Evolutionary conservation across 345 rosid species (phyloP).

Genomic region (Boechera divaricarpa): DNA sequence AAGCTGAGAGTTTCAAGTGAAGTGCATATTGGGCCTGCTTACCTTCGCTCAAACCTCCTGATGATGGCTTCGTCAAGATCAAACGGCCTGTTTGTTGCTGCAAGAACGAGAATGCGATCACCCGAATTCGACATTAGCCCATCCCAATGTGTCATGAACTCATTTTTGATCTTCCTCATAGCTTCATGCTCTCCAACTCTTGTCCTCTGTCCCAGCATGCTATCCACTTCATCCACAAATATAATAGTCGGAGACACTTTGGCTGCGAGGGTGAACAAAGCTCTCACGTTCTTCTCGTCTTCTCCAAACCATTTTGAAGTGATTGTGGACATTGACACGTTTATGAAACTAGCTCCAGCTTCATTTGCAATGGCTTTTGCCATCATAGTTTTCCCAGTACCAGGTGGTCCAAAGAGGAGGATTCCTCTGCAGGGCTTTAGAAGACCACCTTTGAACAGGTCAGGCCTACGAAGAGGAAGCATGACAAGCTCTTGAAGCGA

Average conservation of each 20-base stretch:
- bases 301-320: slow-evolving; percentile 99
- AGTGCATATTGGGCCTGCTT: not conserved
- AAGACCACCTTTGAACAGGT: slow-evolving; percentile 96
- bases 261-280: slow-evolving; percentile 89
- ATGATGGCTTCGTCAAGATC: slow-evolving; percentile 99
- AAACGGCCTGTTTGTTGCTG: slow-evolving; percentile 98
- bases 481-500: slow-evolving; percentile 98
- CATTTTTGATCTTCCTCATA: slow-evolving; percentile 95
- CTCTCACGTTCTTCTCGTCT: slow-evolving; percentile 97
- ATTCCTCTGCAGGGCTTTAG: slow-evolving; percentile 98
- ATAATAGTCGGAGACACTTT: slow-evolving; percentile 98
- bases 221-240: slow-evolving; percentile 98
- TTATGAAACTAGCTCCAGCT: slow-evolving; percentile 99
- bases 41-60: slow-evolving; percentile 98
- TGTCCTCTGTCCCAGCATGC: slow-evolving; percentile 98
- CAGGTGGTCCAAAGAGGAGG: slow-evolving; percentile 98
- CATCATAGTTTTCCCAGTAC: slow-evolving; percentile 99
- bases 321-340: slow-evolving; percentile 98
- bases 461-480: slow-evolving; percentile 99
- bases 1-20: slow-evolving; percentile 17
- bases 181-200: slow-evolving; percentile 99
- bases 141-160: slow-evolving; percentile 99
- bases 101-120: slow-evolving; percentile 94
- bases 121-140: slow-evolving; percentile 83
- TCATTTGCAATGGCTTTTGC: slow-evolving; percentile 99